A percentile compares a stretch with the other conserved stretches of the same genome.
phyloP scores from a whole-genome alignment of 2,329 filamentous ascomycete species.

The Exophiala alcalophila region DNA sequence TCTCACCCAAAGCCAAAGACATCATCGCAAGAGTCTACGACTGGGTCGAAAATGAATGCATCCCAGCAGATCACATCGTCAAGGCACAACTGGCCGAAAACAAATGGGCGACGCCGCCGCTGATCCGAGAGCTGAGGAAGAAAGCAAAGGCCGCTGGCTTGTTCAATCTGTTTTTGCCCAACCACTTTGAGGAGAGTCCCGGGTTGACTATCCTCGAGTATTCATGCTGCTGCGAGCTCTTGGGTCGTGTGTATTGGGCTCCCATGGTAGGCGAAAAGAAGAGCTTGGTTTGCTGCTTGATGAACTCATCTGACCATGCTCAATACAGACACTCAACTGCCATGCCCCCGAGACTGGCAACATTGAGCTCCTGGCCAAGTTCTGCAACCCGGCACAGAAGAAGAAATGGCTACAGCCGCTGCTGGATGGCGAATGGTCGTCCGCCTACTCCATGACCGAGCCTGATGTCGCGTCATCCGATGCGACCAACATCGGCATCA shows the following conservation, averaged over 20 bases:
- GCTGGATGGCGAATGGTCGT: conserved; percentile 71
- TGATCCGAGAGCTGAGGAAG: conserved; percentile 77
- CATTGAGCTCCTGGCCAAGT: conserved; percentile 82
- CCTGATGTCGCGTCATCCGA: conserved; percentile 74
- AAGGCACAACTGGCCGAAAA: conserved; percentile 67
- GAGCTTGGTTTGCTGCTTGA: too few species aligned
- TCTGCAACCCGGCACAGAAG: conserved; percentile 55
- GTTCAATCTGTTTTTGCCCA: conserved; percentile 89
- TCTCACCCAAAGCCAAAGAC: conserved; percentile 39
- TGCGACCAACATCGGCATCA: conserved; percentile 77
- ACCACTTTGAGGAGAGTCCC: conserved; percentile 82
- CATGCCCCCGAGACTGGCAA: conserved; percentile 80
- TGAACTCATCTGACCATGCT: too few species aligned
- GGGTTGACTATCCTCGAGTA: conserved; percentile 88
- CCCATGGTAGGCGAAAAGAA: conserved; percentile 47
- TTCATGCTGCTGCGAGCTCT: conserved; percentile 82
- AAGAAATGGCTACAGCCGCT: conserved; percentile 69
- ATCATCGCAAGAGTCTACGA: conserved; percentile 63
- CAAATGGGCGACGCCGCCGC: conserved; percentile 67
- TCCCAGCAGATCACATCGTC: conserved; percentile 71
- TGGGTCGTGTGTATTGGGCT: conserved; percentile 63
- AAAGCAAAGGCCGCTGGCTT: conserved; percentile 71
- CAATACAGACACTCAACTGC: conserved; percentile 67
- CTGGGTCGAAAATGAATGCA: conserved; percentile 86
- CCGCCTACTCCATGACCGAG: conserved; percentile 82